Percentiles rank a stretch among this genome's conserved stretches.
Conservation (phyloP, 2,329 filamentous ascomycete species). For the Botrytis porri region DNA sequence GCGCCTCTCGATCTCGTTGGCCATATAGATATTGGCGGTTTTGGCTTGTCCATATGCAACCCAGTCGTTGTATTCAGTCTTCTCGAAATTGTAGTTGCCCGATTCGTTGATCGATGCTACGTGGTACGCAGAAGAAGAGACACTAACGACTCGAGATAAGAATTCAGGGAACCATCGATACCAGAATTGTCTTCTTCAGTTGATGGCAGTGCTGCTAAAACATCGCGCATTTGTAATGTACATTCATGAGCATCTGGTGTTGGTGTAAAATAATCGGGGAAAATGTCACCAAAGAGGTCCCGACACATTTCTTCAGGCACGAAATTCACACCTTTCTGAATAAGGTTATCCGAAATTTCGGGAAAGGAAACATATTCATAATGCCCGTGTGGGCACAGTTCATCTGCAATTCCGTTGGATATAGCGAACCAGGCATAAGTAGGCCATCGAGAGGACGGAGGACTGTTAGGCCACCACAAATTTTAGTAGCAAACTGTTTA, state of each 20-base stretch:
- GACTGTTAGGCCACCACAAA: constrained; percentile 21
- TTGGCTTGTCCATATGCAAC: constrained; percentile 45
- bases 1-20: constrained; percentile 46
- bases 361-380: constrained; percentile 28
- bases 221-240: constrained; percentile 6
- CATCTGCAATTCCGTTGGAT: not conserved
- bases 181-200: not conserved
- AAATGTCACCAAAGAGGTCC: constrained; percentile 26
- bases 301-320: constrained; percentile 20
- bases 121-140: constrained; percentile 46
- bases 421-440: not conserved
- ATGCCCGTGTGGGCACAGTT: constrained; percentile 15
- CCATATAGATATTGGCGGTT: constrained; percentile 46
- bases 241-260: not conserved
- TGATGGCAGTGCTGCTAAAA: constrained; percentile 13
- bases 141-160: constrained; percentile 46
- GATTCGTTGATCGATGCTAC: constrained; percentile 42
- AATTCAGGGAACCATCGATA: constrained; percentile 35
- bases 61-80: constrained; percentile 39
- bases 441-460: constrained; percentile 14
- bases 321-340: constrained; percentile 22
- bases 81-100: constrained; percentile 24
- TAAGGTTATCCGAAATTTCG: constrained; percentile 28
- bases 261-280: constrained; percentile 20
- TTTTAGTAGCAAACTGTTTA: constrained; percentile 17